Percentiles rank a stretch among this genome's conserved stretches.
phyloP scores from a whole-genome alignment of 805 yeast species.

The Saturnispora dispora region DNA sequence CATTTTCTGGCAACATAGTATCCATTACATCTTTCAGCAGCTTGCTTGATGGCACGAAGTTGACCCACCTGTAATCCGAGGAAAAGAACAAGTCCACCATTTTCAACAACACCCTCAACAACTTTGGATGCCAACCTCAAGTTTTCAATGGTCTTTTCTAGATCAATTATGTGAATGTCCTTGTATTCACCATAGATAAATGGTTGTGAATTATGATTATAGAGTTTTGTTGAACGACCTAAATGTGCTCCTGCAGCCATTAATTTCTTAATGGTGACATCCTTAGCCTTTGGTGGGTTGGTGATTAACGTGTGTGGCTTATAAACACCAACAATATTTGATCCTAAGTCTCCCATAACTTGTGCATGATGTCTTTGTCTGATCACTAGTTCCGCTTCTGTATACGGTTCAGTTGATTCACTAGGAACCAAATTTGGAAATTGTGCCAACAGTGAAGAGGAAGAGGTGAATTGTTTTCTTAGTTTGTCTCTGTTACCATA shows the following conservation, averaged over 20 bases:
- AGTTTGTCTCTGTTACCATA: slow-evolving; percentile 20
- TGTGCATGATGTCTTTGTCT: slow-evolving; percentile 60
- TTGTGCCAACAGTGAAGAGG: slow-evolving; percentile 22
- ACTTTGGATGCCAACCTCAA: slow-evolving; percentile 79
- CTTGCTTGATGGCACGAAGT: slow-evolving; percentile 61
- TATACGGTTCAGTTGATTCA: slow-evolving; percentile 53
- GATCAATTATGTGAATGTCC: slow-evolving; percentile 85
- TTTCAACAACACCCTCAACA: slow-evolving; percentile 70
- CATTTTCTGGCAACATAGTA: slow-evolving; percentile 78
- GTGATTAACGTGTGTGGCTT: slow-evolving; percentile 58
- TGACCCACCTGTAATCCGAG: slow-evolving; percentile 82
- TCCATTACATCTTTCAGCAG: slow-evolving; percentile 71
- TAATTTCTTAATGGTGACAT: slow-evolving; percentile 58
- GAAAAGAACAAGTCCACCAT: slow-evolving; percentile 73
- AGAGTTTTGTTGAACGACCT: slow-evolving; percentile 78
- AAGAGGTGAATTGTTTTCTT: slow-evolving; percentile 16
- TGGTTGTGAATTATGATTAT: slow-evolving; percentile 78
- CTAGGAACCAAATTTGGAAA: slow-evolving; percentile 63
- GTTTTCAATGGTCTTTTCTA: slow-evolving; percentile 69
- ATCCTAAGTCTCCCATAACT: slow-evolving; percentile 52
- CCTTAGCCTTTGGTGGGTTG: slow-evolving; percentile 46
- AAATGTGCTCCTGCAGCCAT: slow-evolving; percentile 91
- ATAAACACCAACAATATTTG: slow-evolving; percentile 54
- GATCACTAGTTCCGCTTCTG: slow-evolving; percentile 66
- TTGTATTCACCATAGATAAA: slow-evolving; percentile 81